Conservation (phyloP, 1,284 basidiomycete genomes). For the Pholiota adiposa region DNA sequence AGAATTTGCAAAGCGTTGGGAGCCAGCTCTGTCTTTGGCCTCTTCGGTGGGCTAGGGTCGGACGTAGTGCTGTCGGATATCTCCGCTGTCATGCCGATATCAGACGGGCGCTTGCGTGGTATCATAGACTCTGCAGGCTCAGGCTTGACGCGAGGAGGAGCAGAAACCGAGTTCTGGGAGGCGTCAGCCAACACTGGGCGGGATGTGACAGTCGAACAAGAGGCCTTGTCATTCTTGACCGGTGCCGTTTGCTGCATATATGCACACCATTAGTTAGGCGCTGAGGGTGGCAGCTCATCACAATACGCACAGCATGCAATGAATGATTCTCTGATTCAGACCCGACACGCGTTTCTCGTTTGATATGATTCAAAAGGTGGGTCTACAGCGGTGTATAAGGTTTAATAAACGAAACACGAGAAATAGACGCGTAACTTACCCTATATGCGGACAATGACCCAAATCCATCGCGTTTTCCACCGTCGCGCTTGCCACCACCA, state of each 20-base stretch:
- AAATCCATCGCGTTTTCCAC: constrained; percentile 45
- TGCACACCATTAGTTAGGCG: constrained; percentile 13
- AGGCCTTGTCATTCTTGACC: not conserved
- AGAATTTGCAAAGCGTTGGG: constrained; percentile 31
- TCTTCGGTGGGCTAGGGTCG: constrained; percentile 28
- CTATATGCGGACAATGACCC: constrained; percentile 49
- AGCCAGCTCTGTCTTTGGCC: constrained; percentile 32
- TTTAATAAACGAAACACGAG: not conserved
- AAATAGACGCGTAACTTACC: constrained; percentile 34
- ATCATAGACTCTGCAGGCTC: constrained; percentile 35
- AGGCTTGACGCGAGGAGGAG: constrained; percentile 29
- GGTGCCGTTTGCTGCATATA: not conserved
- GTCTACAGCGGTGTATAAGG: constrained; percentile 13
- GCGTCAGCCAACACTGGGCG: not conserved
- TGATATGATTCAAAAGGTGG: constrained; percentile 12
- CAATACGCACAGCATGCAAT: constrained; percentile 8
- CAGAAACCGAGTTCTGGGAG: not conserved
- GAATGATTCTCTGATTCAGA: not conserved
- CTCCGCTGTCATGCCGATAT: constrained; percentile 20
- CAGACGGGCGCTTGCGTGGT: constrained; percentile 39
- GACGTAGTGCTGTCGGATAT: not conserved
- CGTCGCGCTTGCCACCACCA: constrained; percentile 46
- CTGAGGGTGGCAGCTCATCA: not conserved
- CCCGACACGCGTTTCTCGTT: constrained; percentile 7
- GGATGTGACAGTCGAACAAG: not conserved